Percentiles rank a stretch among this genome's conserved stretches.
Evolutionary conservation across 257 asterid genomes (phyloP).

Genomic region (Pogostemon cablin): DNA sequence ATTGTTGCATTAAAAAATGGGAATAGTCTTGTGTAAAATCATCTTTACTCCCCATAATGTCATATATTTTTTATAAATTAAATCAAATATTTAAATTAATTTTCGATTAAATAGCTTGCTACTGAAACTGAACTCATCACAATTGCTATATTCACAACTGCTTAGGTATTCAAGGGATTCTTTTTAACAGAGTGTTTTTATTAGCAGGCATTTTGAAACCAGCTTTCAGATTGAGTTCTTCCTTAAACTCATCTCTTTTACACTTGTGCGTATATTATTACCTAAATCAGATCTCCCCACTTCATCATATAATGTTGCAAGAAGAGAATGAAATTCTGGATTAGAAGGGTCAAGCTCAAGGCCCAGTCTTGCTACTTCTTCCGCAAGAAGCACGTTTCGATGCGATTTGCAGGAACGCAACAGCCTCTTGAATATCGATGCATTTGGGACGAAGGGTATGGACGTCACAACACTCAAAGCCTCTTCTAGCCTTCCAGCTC

Average conservation of each 20-base stretch:
- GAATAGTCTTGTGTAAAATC: too few relatives aligned
- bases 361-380: constrained; percentile 37
- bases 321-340: constrained; percentile 33
- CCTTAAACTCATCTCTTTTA: constrained; percentile 20
- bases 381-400: constrained; percentile 37
- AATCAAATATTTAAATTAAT: too few relatives aligned
- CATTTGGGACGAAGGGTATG: constrained; percentile 27
- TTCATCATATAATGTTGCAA: constrained; percentile 38
- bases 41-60: too few relatives aligned
- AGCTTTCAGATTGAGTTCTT: constrained; percentile 12
- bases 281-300: constrained; percentile 35
- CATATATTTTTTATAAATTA: too few relatives aligned
- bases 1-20: too few relatives aligned
- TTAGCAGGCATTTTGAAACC: background rate
- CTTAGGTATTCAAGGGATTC: too few relatives aligned
- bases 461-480: constrained; percentile 30
- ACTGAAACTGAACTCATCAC: background rate
- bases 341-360: constrained; percentile 36
- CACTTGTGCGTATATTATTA: constrained; percentile 26
- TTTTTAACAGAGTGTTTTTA: too few relatives aligned
- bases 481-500: constrained; percentile 40
- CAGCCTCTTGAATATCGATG: constrained; percentile 33
- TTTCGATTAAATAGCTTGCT: too few relatives aligned
- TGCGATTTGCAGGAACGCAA: constrained; percentile 40
- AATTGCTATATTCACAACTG: too few relatives aligned